phyloP scores from a whole-genome alignment of 2,329 filamentous ascomycete species.

The Alternaria arbusti region DNA sequence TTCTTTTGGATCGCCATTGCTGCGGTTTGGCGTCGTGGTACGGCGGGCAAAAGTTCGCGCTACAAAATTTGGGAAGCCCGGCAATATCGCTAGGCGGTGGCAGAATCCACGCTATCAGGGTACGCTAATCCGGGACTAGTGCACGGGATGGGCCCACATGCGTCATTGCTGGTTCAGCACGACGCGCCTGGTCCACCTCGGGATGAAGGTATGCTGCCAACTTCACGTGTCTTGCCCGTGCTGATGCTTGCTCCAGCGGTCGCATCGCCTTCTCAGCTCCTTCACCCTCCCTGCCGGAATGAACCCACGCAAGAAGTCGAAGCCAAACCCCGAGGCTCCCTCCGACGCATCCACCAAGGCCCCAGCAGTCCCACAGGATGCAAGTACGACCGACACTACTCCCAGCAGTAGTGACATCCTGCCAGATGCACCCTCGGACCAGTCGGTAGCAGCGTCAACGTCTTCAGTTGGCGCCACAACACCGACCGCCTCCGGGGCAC shows the following conservation, averaged over 20 bases:
- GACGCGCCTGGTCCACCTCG: constrained; percentile 18
- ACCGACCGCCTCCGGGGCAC: constrained; percentile 22
- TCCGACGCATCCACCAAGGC: constrained; percentile 17
- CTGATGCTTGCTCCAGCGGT: constrained; percentile 24
- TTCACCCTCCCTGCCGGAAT: constrained; percentile 33
- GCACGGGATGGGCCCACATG: constrained; percentile 21
- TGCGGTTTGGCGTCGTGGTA: constrained; percentile 28
- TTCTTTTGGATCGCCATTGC: constrained; percentile 97
- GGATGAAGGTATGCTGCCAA: constrained; percentile 24
- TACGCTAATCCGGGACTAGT: constrained; percentile 10
- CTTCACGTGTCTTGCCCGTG: constrained; percentile 14
- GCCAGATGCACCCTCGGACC: constrained; percentile 20
- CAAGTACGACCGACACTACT: constrained; percentile 14
- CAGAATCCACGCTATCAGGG: constrained; percentile 17
- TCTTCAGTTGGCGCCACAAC: constrained; percentile 18
- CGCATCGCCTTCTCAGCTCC: constrained; percentile 19
- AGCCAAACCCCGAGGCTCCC: constrained; percentile 44
- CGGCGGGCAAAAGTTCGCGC: constrained; percentile 24
- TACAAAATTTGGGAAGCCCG: constrained; percentile 26
- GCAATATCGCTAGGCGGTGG: constrained; percentile 21
- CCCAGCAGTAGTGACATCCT: constrained; percentile 23
- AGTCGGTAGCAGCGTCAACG: constrained; percentile 19
- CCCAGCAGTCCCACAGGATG: constrained; percentile 17
- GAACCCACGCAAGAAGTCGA: constrained; percentile 52
- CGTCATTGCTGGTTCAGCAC: constrained; percentile 20